Evolutionary conservation across 108 stramenopile genomes (phyloP).

Genomic region (Cylindrotheca fusiformis): DNA sequence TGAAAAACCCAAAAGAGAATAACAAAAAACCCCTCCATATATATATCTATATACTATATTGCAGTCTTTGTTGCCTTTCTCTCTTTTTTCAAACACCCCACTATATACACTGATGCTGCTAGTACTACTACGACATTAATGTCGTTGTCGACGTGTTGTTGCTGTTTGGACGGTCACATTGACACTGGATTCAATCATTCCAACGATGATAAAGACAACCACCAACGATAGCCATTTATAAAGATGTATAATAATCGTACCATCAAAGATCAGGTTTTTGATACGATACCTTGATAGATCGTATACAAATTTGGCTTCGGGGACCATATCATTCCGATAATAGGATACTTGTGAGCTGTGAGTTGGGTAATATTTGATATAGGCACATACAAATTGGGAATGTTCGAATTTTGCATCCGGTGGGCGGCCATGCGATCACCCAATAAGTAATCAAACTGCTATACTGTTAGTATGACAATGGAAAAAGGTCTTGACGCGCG

Average conservation of each 20-base stretch:
- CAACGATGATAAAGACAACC: slow-evolving; percentile 94
- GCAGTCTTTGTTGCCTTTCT: too few relatives aligned
- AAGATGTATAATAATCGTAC: slow-evolving; percentile 82
- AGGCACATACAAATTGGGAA: slow-evolving; percentile 22
- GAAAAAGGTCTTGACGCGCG: too few relatives aligned
- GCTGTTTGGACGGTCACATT: slow-evolving; percentile 8
- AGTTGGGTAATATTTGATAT: slow-evolving; percentile 72
- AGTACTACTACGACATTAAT: too few relatives aligned
- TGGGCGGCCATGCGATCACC: slow-evolving; percentile 45
- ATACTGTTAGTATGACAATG: too few relatives aligned
- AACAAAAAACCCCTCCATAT: too few relatives aligned
- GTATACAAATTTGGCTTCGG: slow-evolving; percentile 61
- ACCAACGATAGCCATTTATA: slow-evolving; percentile 94
- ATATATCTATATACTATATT: too few relatives aligned
- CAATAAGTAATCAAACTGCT: too few relatives aligned
- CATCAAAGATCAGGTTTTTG: too few relatives aligned
- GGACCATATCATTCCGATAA: slow-evolving; percentile 62
- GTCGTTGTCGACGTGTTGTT: slow-evolving; percentile 3
- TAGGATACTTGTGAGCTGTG: slow-evolving; percentile 72
- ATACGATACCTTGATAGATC: too few relatives aligned
- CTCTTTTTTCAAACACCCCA: too few relatives aligned
- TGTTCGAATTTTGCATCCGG: slow-evolving; percentile 2
- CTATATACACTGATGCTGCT: too few relatives aligned
- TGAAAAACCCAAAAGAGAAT: too few relatives aligned
- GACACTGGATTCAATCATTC: slow-evolving; percentile 73